These are phyloP conservation scores for Eucalyptus regnans DNA, from an alignment of 345 rosid species.

Conservation along the genomic window DNA sequence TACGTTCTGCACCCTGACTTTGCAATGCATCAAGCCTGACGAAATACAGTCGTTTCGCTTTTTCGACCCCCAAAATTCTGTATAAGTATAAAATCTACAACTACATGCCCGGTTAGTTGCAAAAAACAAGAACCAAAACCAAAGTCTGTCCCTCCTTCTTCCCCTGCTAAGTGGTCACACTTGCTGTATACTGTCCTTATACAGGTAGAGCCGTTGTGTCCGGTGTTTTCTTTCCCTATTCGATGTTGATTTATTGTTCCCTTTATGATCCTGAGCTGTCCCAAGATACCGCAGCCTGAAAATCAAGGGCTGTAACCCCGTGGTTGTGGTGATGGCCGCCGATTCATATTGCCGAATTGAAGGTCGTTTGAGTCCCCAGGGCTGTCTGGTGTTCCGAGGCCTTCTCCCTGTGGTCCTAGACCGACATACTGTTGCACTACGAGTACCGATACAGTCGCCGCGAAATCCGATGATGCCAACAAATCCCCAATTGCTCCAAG, in stretches of 20 bases:
- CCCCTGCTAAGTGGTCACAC: not conserved
- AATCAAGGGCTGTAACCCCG: not conserved
- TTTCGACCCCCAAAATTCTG: not conserved
- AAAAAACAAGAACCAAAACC: not conserved
- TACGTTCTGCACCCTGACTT: too few relatives aligned
- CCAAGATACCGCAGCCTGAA: not conserved
- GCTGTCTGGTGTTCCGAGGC: constrained; percentile 30
- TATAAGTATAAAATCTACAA: not conserved
- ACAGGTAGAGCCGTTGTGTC: not conserved
- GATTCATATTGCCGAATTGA: not conserved
- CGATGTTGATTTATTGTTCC: not conserved
- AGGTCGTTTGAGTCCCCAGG: constrained; percentile 13
- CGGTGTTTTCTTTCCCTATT: not conserved
- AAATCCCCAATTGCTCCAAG: constrained; percentile 93
- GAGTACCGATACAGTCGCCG: constrained; percentile 66
- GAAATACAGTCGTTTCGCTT: not conserved
- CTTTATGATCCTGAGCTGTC: not conserved
- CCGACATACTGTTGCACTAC: constrained; percentile 74
- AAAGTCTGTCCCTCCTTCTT: not conserved
- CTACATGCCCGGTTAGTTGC: not conserved
- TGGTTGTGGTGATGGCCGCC: not conserved
- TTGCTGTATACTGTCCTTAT: not conserved
- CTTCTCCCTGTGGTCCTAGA: constrained; percentile 13
- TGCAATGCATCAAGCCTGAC: too few relatives aligned
- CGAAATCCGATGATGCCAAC: constrained; percentile 88